These are phyloP conservation scores for Begonia fuchsioides DNA, from an alignment of 306 rosid genomes.

Conservation along the genomic window DNA sequence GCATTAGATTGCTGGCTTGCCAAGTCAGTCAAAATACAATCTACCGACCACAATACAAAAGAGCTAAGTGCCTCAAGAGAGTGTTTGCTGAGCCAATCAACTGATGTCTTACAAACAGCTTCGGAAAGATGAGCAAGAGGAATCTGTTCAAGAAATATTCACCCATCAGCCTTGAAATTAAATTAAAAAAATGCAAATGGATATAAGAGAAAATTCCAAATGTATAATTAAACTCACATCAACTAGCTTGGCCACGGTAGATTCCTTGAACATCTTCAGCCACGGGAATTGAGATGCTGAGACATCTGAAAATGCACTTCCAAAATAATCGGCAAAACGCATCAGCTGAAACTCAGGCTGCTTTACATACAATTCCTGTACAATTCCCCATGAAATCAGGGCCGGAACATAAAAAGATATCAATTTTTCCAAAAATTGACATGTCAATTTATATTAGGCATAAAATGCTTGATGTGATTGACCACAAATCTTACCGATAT, in stretches of 20 bases:
- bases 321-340: constrained; percentile 83
- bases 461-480: too few species aligned
- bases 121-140: constrained; percentile 71
- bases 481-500: neutral
- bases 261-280: constrained; percentile 71
- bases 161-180: neutral
- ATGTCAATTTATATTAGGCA: too few species aligned
- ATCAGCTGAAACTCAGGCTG: constrained; percentile 65
- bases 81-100: constrained; percentile 59
- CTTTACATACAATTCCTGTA: constrained; percentile 44
- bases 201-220: neutral
- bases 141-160: constrained; percentile 26
- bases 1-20: constrained; percentile 39
- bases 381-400: neutral
- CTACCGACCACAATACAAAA: constrained; percentile 55
- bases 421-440: neutral
- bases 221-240: constrained; percentile 51
- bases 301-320: constrained; percentile 70
- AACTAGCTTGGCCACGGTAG: constrained; percentile 55
- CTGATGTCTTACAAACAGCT: constrained; percentile 54
- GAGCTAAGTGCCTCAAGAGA: constrained; percentile 50
- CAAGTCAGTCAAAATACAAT: constrained; percentile 57
- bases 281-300: constrained; percentile 83
- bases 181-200: neutral
- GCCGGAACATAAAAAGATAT: neutral